Percentiles rank a stretch among this genome's conserved stretches.
Conservation (phyloP, 805 yeast genomes). For the Monosporozyma aerobia region DNA sequence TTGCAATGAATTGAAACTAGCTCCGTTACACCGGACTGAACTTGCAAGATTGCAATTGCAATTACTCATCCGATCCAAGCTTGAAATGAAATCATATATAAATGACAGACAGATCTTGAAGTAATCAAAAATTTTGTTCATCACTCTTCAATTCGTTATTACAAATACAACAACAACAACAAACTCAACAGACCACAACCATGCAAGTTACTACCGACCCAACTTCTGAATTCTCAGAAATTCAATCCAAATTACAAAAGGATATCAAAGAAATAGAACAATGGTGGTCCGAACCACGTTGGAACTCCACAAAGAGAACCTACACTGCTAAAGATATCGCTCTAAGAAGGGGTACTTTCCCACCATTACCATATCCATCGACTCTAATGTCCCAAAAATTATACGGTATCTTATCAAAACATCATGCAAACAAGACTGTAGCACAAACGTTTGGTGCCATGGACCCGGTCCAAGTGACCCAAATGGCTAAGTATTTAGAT, state of each 20-base stretch:
- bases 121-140: no score
- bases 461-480: slow-evolving; percentile 91
- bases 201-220: slow-evolving; percentile 3
- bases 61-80: no score
- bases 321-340: slow-evolving; percentile 87
- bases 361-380: slow-evolving; percentile 61
- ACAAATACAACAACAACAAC: no score
- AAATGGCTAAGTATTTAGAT: slow-evolving; percentile 93
- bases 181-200: not conserved
- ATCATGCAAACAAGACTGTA: slow-evolving; percentile 51
- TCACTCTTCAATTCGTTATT: no score
- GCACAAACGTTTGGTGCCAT: slow-evolving; percentile 92
- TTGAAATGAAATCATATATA: no score
- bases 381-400: slow-evolving; percentile 75
- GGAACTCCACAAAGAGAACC: slow-evolving; percentile 79
- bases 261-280: slow-evolving; percentile 65
- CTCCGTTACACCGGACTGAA: no score
- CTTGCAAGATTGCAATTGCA: no score
- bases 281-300: slow-evolving; percentile 95
- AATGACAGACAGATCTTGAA: no score
- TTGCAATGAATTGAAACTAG: no score
- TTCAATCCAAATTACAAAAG: slow-evolving; percentile 14
- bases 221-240: slow-evolving; percentile 3
- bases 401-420: slow-evolving; percentile 59
- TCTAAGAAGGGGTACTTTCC: slow-evolving; percentile 72